Evolutionary conservation across 2,329 filamentous ascomycete species (phyloP).

Genomic region (Arthrobotrys pseudoclavata): DNA sequence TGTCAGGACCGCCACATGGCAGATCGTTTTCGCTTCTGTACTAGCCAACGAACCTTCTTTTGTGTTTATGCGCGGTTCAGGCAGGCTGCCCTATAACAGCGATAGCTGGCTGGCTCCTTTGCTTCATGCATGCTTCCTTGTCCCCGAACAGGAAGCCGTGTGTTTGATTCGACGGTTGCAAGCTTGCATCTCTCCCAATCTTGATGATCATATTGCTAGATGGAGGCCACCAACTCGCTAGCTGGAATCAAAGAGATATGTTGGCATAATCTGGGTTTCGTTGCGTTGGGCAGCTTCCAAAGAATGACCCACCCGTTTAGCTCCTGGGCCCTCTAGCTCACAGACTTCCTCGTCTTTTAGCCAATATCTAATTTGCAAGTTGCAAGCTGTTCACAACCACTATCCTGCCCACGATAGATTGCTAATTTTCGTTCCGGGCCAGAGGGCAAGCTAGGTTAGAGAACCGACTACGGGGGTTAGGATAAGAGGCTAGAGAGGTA

Average conservation of each 20-base stretch:
- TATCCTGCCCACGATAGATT: constrained; percentile 39
- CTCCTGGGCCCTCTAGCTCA: constrained; percentile 37
- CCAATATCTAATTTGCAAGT: constrained; percentile 50
- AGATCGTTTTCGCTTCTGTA: constrained; percentile 60
- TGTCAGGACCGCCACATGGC: constrained; percentile 58
- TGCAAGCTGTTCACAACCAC: constrained; percentile 42
- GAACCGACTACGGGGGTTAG: constrained; percentile 37
- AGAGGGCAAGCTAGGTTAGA: constrained; percentile 42
- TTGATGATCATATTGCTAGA: constrained; percentile 49
- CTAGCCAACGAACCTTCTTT: constrained; percentile 59
- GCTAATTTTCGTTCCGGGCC: constrained; percentile 28
- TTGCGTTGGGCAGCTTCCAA: constrained; percentile 46
- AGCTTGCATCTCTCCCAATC: constrained; percentile 34
- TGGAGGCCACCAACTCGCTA: constrained; percentile 46
- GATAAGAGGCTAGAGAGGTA: constrained; percentile 34
- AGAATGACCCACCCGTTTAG: constrained; percentile 52
- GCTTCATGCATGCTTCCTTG: constrained; percentile 40
- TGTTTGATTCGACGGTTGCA: constrained; percentile 31
- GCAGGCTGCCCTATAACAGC: constrained; percentile 34
- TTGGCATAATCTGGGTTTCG: constrained; percentile 36
- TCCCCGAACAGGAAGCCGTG: constrained; percentile 36
- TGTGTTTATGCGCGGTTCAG: constrained; percentile 45
- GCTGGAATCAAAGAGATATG: constrained; percentile 40
- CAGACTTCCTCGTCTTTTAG: constrained; percentile 47
- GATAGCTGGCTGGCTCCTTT: constrained; percentile 25